Evolutionary conservation across 495 filamentous ascomycete species (phyloP), one percentile per base, ranked within the genome.

Genomic region (Jackrogersella minutella): DNA sequence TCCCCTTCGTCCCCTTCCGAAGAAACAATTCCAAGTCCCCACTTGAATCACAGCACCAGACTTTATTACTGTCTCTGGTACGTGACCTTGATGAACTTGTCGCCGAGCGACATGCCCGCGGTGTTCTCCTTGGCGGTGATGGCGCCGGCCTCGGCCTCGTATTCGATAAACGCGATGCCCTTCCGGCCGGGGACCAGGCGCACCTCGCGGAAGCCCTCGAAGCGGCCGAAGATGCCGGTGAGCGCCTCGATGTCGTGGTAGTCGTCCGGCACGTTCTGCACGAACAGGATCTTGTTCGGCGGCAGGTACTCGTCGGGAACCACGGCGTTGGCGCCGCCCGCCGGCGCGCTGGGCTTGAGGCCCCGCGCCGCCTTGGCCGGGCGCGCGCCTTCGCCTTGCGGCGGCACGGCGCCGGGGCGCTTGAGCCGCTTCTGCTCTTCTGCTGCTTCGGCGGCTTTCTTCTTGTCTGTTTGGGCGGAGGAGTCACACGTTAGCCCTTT

Each of bases 291-390:
- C 79, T 96, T 96, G 84, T 98, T 99, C 43, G 96, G 94, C 2
- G 93, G 95, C 0, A 98, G 86, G 74, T 96, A 98, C 78, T 99
- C 95, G 84, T 97, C 96, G 1, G 95, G 95, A 13, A 98, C 87
- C 46, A 96, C 90, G 16, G 89, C 84, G 21, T 88, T 84, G 0
- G 87, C 49, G 2, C 66, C 66, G 6, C 21, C 66, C 1, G 41
- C 36, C 84, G 60, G 41, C 1, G 50, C 60, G 5, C 90, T 89
- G 6, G 92, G 86, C 76, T 95, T 96, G 84, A 95, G 90, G 31
- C 92, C 92, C 11, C 89, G 86, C 14, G 87, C 82, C 10, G 88
- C 84, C 80, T 96, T 97, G 68, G 85, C 77, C 3, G 91, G 88
- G 22, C 91, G 88, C 24, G 80, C 80, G 34, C 84, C 80, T 43